Conservation (phyloP, 2,329 filamentous ascomycete genomes). For the Sarocladiaceae sp. region DNA sequence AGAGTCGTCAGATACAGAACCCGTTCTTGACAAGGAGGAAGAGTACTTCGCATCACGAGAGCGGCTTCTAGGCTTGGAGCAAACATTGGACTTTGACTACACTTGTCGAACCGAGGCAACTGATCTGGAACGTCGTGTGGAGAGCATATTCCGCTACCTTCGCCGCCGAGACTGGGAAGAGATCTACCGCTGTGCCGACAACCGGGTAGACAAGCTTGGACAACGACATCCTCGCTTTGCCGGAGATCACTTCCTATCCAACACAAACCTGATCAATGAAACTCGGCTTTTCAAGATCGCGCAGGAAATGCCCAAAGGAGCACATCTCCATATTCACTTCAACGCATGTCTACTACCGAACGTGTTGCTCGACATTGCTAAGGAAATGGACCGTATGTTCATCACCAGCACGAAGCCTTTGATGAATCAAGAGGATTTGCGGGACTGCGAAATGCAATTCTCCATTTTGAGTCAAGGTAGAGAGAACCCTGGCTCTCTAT, state of each 20-base stretch:
- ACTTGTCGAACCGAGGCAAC: constrained; percentile 25
- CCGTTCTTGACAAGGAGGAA: constrained; percentile 12
- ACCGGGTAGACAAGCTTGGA: constrained; percentile 16
- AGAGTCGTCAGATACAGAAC: neutral
- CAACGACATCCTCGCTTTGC: constrained; percentile 39
- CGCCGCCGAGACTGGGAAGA: constrained; percentile 27
- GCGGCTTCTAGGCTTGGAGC: constrained; percentile 25
- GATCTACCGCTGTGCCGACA: constrained; percentile 25
- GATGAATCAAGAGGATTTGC: constrained; percentile 21
- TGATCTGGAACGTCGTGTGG: constrained; percentile 28
- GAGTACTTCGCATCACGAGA: constrained; percentile 27
- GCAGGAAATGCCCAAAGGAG: constrained; percentile 60
- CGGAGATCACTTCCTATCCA: constrained; percentile 54
- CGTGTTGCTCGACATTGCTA: constrained; percentile 50
- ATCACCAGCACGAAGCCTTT: constrained; percentile 54
- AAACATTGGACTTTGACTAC: constrained; percentile 34
- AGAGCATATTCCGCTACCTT: constrained; percentile 33
- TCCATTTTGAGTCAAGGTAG: constrained; percentile 36
- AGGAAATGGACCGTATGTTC: constrained; percentile 58
- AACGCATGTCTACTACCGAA: constrained; percentile 63
- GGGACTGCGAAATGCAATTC: constrained; percentile 54
- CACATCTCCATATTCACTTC: constrained; percentile 70
- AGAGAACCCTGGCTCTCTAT: constrained; percentile 38
- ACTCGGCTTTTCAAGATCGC: constrained; percentile 54
- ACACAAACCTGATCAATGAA: constrained; percentile 43